Evolutionary conservation across 495 filamentous ascomycete genomes (phyloP).

Genomic region (Podospora bellae-mahoneyi): DNA sequence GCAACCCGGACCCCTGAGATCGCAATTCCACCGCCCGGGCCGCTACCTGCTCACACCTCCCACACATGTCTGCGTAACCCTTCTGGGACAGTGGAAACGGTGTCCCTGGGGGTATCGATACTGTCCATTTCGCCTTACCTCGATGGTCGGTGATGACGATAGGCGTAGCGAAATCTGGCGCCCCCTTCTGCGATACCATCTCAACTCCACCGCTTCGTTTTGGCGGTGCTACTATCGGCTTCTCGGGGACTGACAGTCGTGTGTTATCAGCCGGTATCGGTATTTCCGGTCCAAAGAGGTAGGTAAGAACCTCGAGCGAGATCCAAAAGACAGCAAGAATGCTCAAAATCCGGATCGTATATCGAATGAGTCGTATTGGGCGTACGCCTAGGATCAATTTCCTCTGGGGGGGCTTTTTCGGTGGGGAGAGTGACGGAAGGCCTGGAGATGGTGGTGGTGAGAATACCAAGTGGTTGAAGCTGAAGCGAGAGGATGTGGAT

Average conservation of each 20-base stretch:
- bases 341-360: conserved; percentile 42
- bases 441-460: conserved; percentile 62
- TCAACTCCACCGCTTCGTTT: conserved; percentile 34
- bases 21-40: conserved; percentile 47
- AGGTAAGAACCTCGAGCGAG: conserved; percentile 23
- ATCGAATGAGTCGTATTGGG: conserved; percentile 48
- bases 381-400: conserved; percentile 32
- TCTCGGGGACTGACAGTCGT: not conserved
- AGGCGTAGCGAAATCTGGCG: conserved; percentile 56
- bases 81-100: conserved; percentile 56
- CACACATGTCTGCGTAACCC: conserved; percentile 61
- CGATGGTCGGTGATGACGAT: conserved; percentile 56
- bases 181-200: conserved; percentile 47
- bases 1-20: conserved; percentile 35
- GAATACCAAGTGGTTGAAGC: conserved; percentile 59
- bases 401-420: conserved; percentile 50
- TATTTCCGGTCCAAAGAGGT: conserved; percentile 19
- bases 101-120: conserved; percentile 58
- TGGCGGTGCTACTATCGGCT: conserved; percentile 28
- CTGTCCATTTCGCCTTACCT: conserved; percentile 62
- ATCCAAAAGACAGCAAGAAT: conserved; percentile 39
- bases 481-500: conserved; percentile 56
- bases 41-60: conserved; percentile 53
- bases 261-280: conserved; percentile 5
- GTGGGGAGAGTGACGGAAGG: conserved; percentile 61